A percentile compares a stretch with the other conserved stretches of the same genome.
phyloP scores from a whole-genome alignment of 306 rosid genomes.

The Lablab purpureus region DNA sequence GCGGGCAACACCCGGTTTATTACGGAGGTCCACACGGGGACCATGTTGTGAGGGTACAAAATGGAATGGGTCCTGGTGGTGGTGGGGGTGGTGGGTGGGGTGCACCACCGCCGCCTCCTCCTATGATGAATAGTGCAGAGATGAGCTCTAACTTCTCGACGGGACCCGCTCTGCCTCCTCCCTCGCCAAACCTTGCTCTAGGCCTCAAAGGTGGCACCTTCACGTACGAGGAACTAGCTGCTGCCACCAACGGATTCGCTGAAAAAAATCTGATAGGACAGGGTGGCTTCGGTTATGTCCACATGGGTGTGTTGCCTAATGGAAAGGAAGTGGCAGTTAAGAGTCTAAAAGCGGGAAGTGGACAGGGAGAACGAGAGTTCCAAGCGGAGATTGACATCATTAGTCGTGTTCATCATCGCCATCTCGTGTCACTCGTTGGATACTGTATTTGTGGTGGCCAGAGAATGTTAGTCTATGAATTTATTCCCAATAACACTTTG shows the following conservation, averaged over 20 bases:
- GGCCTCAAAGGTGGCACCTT: slow-evolving; percentile 80
- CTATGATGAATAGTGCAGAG: slow-evolving; percentile 53
- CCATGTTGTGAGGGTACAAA: slow-evolving; percentile 66
- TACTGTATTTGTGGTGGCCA: slow-evolving; percentile 74
- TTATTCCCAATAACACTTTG: slow-evolving; percentile 65
- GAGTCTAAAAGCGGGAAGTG: slow-evolving; percentile 74
- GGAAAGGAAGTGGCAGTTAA: slow-evolving; percentile 91
- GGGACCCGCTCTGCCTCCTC: slow-evolving; percentile 75
- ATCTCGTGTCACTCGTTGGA: slow-evolving; percentile 85
- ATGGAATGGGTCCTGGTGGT: slow-evolving; percentile 47
- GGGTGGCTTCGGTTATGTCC: slow-evolving; percentile 92
- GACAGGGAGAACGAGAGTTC: slow-evolving; percentile 86
- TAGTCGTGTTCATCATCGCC: slow-evolving; percentile 87
- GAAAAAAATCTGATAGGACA: slow-evolving; percentile 74
- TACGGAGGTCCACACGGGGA: slow-evolving; percentile 52
- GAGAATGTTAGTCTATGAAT: slow-evolving; percentile 88
- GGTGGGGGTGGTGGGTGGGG: slow-evolving; percentile 70
- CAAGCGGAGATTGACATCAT: slow-evolving; percentile 90
- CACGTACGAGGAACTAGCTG: slow-evolving; percentile 75
- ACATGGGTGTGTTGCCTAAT: slow-evolving; percentile 75
- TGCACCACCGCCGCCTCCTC: slow-evolving; percentile 54
- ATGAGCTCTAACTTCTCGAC: slow-evolving; percentile 55
- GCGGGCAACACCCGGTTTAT: slow-evolving; percentile 52
- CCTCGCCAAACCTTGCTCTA: slow-evolving; percentile 64
- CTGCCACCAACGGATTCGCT: slow-evolving; percentile 68